Evolutionary conservation across 805 yeast genomes (phyloP).

Genomic region (Nakazawaea wickerhamii): DNA sequence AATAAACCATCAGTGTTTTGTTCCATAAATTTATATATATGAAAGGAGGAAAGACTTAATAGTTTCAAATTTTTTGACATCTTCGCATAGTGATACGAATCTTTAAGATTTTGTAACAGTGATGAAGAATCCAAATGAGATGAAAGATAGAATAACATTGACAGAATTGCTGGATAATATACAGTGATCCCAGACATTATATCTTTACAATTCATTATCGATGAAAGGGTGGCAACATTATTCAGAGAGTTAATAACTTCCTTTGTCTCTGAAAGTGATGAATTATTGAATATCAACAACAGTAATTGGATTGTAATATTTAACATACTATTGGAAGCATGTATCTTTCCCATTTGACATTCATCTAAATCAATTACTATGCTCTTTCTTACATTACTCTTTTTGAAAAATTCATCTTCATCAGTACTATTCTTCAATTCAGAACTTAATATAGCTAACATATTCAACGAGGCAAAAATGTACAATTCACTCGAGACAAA

Average conservation of each 20-base stretch:
- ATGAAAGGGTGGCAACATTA: neutral
- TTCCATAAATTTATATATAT: constrained; percentile 4
- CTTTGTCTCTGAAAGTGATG: constrained; percentile 5
- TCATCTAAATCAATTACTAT: constrained; percentile 4
- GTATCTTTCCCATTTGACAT: neutral
- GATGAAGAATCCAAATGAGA: neutral
- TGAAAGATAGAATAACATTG: constrained; percentile 6
- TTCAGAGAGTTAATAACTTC: neutral
- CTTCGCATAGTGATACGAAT: constrained; percentile 8
- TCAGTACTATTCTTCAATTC: constrained; percentile 21
- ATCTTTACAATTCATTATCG: neutral
- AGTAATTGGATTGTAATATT: constrained; percentile 3
- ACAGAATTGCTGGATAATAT: constrained; percentile 1
- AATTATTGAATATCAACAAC: constrained; percentile 3
- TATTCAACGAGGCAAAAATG: constrained; percentile 26
- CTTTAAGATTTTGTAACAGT: constrained; percentile 7
- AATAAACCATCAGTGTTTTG: neutral
- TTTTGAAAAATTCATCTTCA: constrained; percentile 2
- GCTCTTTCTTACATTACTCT: constrained; percentile 1
- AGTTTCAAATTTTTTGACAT: neutral
- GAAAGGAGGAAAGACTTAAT: neutral
- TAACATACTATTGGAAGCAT: constrained; percentile 1
- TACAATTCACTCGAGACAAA: constrained; percentile 25
- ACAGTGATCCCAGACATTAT: neutral
- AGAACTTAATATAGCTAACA: constrained; percentile 19